Conservation (phyloP, 192 early-diverging fungal genomes). For the Thamnidium elegans region DNA sequence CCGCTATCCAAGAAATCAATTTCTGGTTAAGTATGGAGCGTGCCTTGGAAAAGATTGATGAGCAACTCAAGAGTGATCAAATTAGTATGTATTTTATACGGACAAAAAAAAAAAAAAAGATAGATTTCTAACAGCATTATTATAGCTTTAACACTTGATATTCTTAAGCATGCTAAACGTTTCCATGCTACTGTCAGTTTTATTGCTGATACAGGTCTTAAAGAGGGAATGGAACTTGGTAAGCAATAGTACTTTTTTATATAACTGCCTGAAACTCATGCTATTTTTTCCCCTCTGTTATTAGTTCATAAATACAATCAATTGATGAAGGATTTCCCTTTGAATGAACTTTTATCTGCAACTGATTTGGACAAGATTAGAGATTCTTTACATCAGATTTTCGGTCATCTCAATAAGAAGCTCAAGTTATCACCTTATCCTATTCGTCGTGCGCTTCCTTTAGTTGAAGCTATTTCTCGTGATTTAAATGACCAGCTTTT, state of each 20-base stretch:
- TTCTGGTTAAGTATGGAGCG: slow-evolving; percentile 99
- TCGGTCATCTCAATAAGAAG: slow-evolving; percentile 97
- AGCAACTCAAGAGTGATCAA: slow-evolving; percentile 90
- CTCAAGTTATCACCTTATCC: slow-evolving; percentile 92
- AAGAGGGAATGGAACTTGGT: slow-evolving; percentile 86
- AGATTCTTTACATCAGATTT: slow-evolving; percentile 77
- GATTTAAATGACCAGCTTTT: slow-evolving; percentile 94
- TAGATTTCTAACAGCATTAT: neutral
- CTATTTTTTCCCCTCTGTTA: neutral
- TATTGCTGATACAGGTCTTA: slow-evolving; percentile 95
- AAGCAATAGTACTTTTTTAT: slow-evolving; percentile 8
- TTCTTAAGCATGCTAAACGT: slow-evolving; percentile 94
- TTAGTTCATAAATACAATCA: slow-evolving; percentile 89
- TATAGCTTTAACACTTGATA: slow-evolving; percentile 83
- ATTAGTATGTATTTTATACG: slow-evolving; percentile 45
- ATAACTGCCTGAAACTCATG: neutral
- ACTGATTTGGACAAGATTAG: slow-evolving; percentile 86
- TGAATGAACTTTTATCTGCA: slow-evolving; percentile 93
- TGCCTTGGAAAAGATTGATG: slow-evolving; percentile 89
- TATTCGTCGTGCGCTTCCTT: slow-evolving; percentile 84
- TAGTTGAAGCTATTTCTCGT: slow-evolving; percentile 93
- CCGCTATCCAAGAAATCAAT: slow-evolving; percentile 97
- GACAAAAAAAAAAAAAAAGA: neutral
- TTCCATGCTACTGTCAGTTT: slow-evolving; percentile 98
- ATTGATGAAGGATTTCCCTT: slow-evolving; percentile 98